phyloP scores from a whole-genome alignment of 2,329 filamentous ascomycete genomes.

The Stylonectria norvegica region DNA sequence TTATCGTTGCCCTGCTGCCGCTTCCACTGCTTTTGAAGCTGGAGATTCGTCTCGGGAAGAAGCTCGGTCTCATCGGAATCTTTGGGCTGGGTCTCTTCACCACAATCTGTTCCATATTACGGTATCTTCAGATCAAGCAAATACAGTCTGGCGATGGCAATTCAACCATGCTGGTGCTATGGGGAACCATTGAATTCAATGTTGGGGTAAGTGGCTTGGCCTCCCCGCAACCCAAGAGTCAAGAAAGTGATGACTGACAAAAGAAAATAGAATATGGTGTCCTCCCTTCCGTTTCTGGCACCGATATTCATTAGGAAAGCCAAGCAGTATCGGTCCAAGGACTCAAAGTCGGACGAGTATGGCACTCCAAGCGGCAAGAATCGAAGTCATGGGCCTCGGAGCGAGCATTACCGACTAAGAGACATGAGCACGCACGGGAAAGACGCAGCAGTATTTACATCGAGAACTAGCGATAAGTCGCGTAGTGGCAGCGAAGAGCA shows the following conservation, averaged over 20 bases:
- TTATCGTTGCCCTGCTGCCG: constrained; percentile 48
- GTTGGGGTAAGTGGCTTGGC: constrained; percentile 43
- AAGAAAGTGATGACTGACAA: neutral
- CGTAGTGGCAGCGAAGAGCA: constrained; percentile 37
- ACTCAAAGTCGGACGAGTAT: constrained; percentile 31
- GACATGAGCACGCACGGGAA: constrained; percentile 32
- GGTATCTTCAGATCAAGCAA: constrained; percentile 48
- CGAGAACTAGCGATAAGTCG: constrained; percentile 22
- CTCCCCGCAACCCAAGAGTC: neutral
- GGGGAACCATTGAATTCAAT: constrained; percentile 57
- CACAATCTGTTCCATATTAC: constrained; percentile 51
- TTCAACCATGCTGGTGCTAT: constrained; percentile 54
- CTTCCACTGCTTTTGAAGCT: constrained; percentile 48
- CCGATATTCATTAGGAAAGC: constrained; percentile 43
- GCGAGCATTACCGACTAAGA: constrained; percentile 38
- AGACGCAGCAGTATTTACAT: constrained; percentile 30
- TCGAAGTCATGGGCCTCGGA: constrained; percentile 25
- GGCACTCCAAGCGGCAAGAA: constrained; percentile 25
- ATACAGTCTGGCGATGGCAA: constrained; percentile 51
- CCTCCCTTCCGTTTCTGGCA: constrained; percentile 44
- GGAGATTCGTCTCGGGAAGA: constrained; percentile 47
- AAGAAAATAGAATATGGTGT: constrained; percentile 50
- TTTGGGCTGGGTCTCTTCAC: constrained; percentile 54
- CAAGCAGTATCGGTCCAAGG: constrained; percentile 39
- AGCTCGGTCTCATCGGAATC: constrained; percentile 48